Percentiles rank a stretch among this genome's conserved stretches.
phyloP scores from a whole-genome alignment of 1,284 basidiomycete species.

The Serendipita sp. region DNA sequence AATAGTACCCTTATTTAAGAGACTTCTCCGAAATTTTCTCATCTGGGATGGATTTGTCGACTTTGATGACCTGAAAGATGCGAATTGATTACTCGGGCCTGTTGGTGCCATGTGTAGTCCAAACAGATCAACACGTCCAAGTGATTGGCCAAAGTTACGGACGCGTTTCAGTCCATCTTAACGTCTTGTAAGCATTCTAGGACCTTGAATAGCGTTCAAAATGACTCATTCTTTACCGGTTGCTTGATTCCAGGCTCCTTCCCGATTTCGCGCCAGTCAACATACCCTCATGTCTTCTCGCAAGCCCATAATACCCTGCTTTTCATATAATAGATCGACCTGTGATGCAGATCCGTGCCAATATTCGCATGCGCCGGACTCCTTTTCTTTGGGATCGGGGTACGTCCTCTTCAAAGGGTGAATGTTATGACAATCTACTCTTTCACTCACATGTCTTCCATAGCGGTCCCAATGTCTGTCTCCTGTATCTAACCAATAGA shows the following conservation, averaged over 20 bases:
- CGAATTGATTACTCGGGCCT: no score
- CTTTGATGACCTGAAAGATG: no score
- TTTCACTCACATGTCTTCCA: not conserved
- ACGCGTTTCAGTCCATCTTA: not conserved
- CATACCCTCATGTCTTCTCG: not conserved
- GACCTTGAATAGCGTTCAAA: not conserved
- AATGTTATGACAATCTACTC: not conserved
- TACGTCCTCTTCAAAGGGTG: not conserved
- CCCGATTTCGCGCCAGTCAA: not conserved
- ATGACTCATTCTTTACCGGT: not conserved
- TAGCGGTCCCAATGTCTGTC: not conserved
- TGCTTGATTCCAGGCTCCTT: not conserved
- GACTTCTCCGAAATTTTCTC: not conserved
- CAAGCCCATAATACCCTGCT: not conserved
- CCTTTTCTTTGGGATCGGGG: not conserved
- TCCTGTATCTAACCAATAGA: not conserved
- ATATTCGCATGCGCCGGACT: not conserved
- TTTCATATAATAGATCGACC: not conserved
- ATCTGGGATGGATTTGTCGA: not conserved
- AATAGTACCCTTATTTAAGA: not conserved
- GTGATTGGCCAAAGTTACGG: no score
- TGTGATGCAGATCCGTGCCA: not conserved
- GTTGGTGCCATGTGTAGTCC: no score
- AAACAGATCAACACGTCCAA: no score
- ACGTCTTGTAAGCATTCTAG: not conserved